Evolutionary conservation across 345 rosid genomes (phyloP).

Genomic region (Pugionium dolabratum): DNA sequence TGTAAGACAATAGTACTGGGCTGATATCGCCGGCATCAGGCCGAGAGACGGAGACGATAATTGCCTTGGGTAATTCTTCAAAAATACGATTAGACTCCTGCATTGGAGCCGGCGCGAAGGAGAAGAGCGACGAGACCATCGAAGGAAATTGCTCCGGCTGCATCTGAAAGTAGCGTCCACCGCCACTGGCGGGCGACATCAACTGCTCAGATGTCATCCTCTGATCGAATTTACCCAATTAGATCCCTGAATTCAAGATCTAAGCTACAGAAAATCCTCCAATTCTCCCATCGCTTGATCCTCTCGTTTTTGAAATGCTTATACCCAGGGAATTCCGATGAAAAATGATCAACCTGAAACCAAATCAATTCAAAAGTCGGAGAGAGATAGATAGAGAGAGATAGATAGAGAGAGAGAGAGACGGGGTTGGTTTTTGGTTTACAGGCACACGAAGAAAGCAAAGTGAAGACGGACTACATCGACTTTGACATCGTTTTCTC

Average conservation of each 20-base stretch:
- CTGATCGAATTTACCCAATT: conserved; percentile 12
- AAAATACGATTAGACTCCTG: conserved; percentile 69
- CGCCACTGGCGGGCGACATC: conserved; percentile 48
- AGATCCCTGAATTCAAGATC: conserved; percentile 26
- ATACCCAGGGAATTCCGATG: conserved; percentile 11
- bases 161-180: conserved; percentile 73
- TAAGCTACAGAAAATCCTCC: background rate
- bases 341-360: background rate
- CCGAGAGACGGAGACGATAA: conserved; percentile 73
- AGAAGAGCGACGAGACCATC: conserved; percentile 54
- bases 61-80: conserved; percentile 81
- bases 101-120: conserved; percentile 52
- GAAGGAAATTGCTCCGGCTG: conserved; percentile 61
- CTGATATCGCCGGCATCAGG: conserved; percentile 93
- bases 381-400: conserved; percentile 29
- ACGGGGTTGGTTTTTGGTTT: conserved; percentile 23
- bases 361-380: conserved; percentile 27
- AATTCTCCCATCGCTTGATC: conserved; percentile 1
- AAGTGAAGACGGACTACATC: conserved; percentile 33
- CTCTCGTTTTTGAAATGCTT: background rate
- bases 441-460: conserved; percentile 32
- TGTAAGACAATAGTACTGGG: conserved; percentile 78
- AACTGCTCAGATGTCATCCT: conserved; percentile 79
- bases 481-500: conserved; percentile 13
- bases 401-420: conserved; percentile 30